phyloP scores from a whole-genome alignment of 441 rosid genomes.

The Macaranga tanarius region DNA sequence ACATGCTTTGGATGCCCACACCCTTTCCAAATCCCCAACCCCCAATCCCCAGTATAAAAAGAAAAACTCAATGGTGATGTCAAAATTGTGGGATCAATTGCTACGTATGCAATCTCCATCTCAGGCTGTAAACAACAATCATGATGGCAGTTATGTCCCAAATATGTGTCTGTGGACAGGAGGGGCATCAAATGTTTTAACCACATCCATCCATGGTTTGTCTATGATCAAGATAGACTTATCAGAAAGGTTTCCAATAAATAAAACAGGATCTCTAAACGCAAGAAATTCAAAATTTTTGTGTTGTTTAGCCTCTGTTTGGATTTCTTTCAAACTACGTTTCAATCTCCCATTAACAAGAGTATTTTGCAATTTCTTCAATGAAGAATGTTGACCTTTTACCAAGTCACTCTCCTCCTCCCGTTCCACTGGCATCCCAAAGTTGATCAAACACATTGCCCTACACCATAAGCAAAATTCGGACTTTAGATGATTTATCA shows the following conservation, averaged over 20 bases:
- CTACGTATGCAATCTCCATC: slow-evolving; percentile 24
- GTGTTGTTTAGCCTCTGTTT: slow-evolving; percentile 48
- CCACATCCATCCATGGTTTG: slow-evolving; percentile 93
- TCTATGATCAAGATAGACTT: slow-evolving; percentile 75
- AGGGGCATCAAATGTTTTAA: slow-evolving; percentile 61
- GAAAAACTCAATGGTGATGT: slow-evolving; percentile 20
- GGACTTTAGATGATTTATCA: background rate
- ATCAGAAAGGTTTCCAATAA: slow-evolving; percentile 72
- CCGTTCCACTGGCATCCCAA: slow-evolving; percentile 67
- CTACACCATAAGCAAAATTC: slow-evolving; percentile 29
- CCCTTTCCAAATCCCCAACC: slow-evolving; percentile 2
- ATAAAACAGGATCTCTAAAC: slow-evolving; percentile 81
- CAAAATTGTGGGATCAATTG: slow-evolving; percentile 24
- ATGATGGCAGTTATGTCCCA: slow-evolving; percentile 51
- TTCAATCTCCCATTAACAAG: slow-evolving; percentile 50
- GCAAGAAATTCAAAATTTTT: slow-evolving; percentile 68
- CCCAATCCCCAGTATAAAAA: slow-evolving; percentile 4
- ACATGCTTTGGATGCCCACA: slow-evolving; percentile 23
- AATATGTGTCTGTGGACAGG: slow-evolving; percentile 95
- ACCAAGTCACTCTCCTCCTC: slow-evolving; percentile 48
- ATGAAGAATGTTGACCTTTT: slow-evolving; percentile 37
- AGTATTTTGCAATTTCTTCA: slow-evolving; percentile 40
- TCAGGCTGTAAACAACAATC: slow-evolving; percentile 22
- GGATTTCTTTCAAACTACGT: slow-evolving; percentile 48
- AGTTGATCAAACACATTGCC: slow-evolving; percentile 84